These are phyloP conservation scores for Thuidium tamariscinum DNA, from an alignment of 225 moss, liverwort and hornwort genomes.

Conservation along the genomic window DNA sequence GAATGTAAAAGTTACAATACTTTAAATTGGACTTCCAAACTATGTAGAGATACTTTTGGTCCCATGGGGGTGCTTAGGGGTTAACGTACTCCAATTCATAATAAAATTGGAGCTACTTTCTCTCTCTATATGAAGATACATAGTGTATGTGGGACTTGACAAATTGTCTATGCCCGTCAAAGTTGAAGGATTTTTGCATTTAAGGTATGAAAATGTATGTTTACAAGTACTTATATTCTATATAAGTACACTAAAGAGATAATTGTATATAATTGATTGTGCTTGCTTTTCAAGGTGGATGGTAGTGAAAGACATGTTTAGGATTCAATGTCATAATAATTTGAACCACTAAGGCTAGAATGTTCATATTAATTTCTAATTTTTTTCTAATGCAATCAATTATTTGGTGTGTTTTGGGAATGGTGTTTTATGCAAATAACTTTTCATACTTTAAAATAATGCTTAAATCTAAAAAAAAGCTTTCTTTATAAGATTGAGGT, in stretches of 20 bases:
- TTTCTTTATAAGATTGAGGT: neutral
- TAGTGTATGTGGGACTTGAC: neutral
- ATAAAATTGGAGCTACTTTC: neutral
- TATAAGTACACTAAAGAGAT: fast-evolving
- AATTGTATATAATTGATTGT: neutral
- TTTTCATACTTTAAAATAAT: no score
- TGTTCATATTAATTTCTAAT: neutral
- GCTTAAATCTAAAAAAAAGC: neutral
- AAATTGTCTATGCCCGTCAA: neutral
- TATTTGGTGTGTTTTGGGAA: neutral
- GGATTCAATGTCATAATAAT: neutral
- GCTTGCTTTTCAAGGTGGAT: neutral
- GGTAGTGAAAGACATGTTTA: neutral
- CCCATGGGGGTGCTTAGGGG: no score
- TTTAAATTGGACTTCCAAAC: no score
- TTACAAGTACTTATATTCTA: neutral
- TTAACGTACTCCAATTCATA: neutral
- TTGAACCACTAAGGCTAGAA: neutral
- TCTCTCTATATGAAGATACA: neutral
- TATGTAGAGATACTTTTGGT: no score
- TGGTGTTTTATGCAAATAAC: no score
- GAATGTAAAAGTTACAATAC: no score
- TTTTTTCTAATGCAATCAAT: no score
- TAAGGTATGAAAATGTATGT: fast-evolving
- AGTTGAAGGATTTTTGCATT: neutral